Evolutionary conservation across 148 eudicot genomes (phyloP).

Genomic region (Suaeda aralocaspica): DNA sequence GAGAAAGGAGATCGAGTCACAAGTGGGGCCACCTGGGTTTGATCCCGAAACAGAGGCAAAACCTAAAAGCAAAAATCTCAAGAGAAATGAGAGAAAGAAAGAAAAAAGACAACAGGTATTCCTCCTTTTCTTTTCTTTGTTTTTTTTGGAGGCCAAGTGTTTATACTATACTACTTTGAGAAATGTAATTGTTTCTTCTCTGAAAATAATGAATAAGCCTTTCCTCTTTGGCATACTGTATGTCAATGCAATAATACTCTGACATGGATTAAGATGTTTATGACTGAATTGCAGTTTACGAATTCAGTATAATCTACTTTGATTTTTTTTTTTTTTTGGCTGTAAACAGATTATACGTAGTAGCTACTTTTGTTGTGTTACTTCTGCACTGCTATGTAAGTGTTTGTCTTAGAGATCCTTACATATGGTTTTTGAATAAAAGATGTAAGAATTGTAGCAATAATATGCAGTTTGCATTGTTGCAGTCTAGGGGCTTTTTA

Average conservation of each 20-base stretch:
- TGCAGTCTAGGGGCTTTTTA: too few relatives aligned
- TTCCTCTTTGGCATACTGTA: neutral
- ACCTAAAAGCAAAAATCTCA: slow-evolving; percentile 71
- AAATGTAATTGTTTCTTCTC: neutral
- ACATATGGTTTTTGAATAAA: too few relatives aligned
- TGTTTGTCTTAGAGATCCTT: too few relatives aligned
- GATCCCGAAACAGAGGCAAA: slow-evolving; percentile 49
- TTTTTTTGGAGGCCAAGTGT: neutral
- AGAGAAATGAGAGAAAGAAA: slow-evolving; percentile 86
- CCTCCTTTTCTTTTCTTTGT: neutral
- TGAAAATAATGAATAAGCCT: neutral
- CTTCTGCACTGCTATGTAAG: too few relatives aligned
- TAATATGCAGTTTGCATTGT: too few relatives aligned
- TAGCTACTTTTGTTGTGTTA: too few relatives aligned
- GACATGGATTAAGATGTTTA: neutral
- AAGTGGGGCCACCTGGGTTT: slow-evolving; percentile 78
- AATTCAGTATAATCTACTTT: too few relatives aligned
- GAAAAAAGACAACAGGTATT: slow-evolving; percentile 56
- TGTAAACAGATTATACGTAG: too few relatives aligned
- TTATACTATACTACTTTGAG: neutral
- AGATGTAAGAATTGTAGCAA: too few relatives aligned
- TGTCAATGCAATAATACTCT: neutral
- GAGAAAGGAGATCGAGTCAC: slow-evolving; percentile 74
- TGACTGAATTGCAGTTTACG: too few relatives aligned
- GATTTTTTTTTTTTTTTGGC: too few relatives aligned